Evolutionary conservation across 192 early-diverging fungal species (phyloP), one percentile per base, ranked within the genome.

Genomic region (Diversispora eburnea): DNA sequence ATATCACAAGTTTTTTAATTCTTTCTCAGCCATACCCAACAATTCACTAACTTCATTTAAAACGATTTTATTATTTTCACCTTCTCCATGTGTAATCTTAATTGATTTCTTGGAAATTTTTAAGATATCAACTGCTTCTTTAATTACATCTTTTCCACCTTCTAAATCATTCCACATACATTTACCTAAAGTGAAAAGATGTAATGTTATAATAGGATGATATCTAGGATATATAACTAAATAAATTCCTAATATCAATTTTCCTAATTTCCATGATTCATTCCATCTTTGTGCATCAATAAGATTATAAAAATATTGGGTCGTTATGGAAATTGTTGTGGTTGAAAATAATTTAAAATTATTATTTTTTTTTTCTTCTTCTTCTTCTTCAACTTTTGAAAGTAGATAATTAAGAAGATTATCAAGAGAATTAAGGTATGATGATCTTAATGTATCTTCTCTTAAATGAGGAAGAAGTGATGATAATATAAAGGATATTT

Each of bases 151-250:
- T n/a, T 19, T 48, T 0, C 76, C 78, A 13, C 65, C 73, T 22
- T 70, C 70, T 13, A 74, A 51, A 75, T 80, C 79, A 49, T 86
- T 85, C 84, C 82, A 84, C 8, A 78, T 60, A 77, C 82, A 76
- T 39, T 86, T 85, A 41, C 75, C 84, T 47, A 81, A 55, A 22
- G 79, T 80, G 49, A 83, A 78, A 41, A 73, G 75, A 66, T 86
- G 84, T 15, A 85, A 64, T 8, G 77, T 79, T 15, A 83, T 76
- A 4, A 86, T 68, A 15, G 84, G 84, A 67, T 86, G 84, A 74
- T 76, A 80, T 43, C 82, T 70, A 39, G 80, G 81, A 69, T 86
- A 86, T 33, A 79, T 71, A 60, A 86, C 59, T 33, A 86, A 25
- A 67, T 85, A 86, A 10, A 84, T 52, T 3, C 77, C 77, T 58